Evolutionary conservation across 345 rosid genomes (phyloP).

Genomic region (Eucalyptus brandiana): DNA sequence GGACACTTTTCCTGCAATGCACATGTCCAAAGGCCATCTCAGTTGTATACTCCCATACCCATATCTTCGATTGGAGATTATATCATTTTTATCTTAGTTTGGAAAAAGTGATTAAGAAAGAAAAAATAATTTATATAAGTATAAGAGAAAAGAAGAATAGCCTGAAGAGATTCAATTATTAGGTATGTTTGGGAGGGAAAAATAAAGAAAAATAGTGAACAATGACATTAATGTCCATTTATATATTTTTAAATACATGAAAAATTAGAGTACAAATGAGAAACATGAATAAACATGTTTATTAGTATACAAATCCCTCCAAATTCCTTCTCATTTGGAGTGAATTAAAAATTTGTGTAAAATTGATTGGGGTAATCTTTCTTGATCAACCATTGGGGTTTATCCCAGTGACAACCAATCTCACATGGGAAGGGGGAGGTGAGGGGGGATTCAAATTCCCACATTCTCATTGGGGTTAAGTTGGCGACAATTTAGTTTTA

Average conservation of each 20-base stretch:
- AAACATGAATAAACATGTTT: neutral
- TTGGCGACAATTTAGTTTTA: accelerated
- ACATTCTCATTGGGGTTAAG: accelerated
- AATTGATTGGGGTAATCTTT: no score
- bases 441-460: accelerated
- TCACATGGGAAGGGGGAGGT: no score
- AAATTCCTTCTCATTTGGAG: no score
- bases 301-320: neutral
- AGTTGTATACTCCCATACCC: neutral
- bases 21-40: neutral
- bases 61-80: neutral
- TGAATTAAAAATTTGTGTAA: neutral
- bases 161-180: neutral
- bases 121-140: neutral
- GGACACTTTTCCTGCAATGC: neutral
- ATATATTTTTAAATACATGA: neutral
- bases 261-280: neutral
- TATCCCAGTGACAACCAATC: accelerated
- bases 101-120: neutral
- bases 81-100: neutral
- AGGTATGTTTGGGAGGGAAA: neutral
- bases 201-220: neutral
- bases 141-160: neutral
- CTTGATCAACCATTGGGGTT: accelerated
- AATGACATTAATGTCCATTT: neutral